phyloP scores from a whole-genome alignment of 495 filamentous ascomycete genomes.

The Penicillium lividum region DNA sequence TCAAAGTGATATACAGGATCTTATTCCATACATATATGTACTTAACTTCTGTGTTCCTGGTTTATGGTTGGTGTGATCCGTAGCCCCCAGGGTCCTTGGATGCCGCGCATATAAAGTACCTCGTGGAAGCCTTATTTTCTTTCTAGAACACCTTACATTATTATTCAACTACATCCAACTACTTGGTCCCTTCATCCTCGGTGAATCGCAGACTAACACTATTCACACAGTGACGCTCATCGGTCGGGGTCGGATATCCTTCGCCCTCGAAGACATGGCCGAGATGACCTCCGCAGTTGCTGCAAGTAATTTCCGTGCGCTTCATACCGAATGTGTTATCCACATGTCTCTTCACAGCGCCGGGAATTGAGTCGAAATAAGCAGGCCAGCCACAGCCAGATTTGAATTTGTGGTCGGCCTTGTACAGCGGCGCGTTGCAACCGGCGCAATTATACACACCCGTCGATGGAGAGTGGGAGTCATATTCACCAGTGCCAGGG shows the following conservation, averaged over 20 bases:
- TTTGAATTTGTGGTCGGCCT: conserved; percentile 88
- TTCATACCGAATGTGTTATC: conserved; percentile 80
- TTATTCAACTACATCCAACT: conserved; percentile 7
- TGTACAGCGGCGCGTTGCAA: conserved; percentile 87
- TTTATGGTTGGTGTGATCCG: not conserved
- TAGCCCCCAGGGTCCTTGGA: not conserved
- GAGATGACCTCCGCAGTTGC: conserved; percentile 91
- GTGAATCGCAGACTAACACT: conserved; percentile 82
- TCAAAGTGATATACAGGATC: not conserved
- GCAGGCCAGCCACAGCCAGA: conserved; percentile 97
- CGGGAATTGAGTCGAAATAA: conserved; percentile 91
- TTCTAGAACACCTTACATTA: conserved; percentile 14
- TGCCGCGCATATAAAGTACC: not conserved
- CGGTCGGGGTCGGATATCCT: conserved; percentile 83
- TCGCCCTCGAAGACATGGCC: conserved; percentile 99
- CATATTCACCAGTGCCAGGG: conserved; percentile 75
- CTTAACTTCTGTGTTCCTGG: not conserved
- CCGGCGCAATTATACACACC: conserved; percentile 86
- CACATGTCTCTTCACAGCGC: conserved; percentile 77
- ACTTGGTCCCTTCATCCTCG: conserved; percentile 50
- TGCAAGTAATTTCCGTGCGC: conserved; percentile 90
- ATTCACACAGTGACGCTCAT: conserved; percentile 98
- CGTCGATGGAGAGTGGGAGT: conserved; percentile 72
- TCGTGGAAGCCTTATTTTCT: conserved; percentile 4
- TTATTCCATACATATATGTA: not conserved